Conservation (phyloP, 345 rosid species). For the Brassica nigra region DNA sequence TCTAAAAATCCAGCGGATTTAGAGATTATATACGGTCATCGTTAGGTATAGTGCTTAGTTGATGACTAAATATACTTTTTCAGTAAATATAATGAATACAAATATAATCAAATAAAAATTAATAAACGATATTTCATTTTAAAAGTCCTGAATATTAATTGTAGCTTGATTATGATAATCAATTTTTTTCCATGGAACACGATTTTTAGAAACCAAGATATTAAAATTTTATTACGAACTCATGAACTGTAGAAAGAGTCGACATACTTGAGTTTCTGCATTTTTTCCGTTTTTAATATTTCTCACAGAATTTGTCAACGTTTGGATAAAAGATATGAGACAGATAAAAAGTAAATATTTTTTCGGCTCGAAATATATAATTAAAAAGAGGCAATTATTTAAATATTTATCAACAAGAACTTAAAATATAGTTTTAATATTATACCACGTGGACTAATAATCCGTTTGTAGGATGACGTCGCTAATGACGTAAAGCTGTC, state of each 20-base stretch:
- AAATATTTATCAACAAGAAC: too few relatives aligned
- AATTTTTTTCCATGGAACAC: not conserved
- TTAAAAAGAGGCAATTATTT: too few relatives aligned
- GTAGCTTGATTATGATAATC: not conserved
- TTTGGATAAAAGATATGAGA: slow-evolving; percentile 27
- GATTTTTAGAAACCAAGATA: not conserved
- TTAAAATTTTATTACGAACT: not conserved
- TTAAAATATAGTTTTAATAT: too few relatives aligned
- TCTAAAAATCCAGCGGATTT: not conserved
- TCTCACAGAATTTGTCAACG: slow-evolving; percentile 13
- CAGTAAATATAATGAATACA: too few relatives aligned
- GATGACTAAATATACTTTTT: too few relatives aligned
- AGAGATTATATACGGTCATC: too few relatives aligned
- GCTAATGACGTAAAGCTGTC: slow-evolving; percentile 25
- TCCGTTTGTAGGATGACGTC: slow-evolving; percentile 14
- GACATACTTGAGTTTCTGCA: slow-evolving; percentile 4
- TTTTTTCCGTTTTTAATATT: not conserved
- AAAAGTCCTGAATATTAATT: not conserved
- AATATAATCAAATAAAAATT: too few relatives aligned
- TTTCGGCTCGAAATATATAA: not conserved
- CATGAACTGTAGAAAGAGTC: not conserved
- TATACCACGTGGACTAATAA: slow-evolving; percentile 28
- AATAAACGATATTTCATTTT: too few relatives aligned
- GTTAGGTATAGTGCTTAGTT: too few relatives aligned
- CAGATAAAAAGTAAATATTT: slow-evolving; percentile 12